Percentiles rank a stretch among this genome's conserved stretches.
These are phyloP conservation scores for Selenicereus undatus DNA, from an alignment of 148 eudicot species.

Conservation along the genomic window DNA sequence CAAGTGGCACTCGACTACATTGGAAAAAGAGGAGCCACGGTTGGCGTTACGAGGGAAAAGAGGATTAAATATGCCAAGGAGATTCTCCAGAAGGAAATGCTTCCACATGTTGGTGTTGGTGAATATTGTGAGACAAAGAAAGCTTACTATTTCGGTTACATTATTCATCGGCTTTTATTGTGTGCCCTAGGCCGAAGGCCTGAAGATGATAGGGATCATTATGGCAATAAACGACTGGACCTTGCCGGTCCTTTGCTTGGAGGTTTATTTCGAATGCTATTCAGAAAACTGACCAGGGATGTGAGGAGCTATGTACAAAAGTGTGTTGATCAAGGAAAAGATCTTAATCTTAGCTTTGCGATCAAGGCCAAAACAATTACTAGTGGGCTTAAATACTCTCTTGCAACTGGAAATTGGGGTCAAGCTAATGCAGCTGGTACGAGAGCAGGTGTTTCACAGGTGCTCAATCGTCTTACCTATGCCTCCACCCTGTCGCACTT, in stretches of 20 bases:
- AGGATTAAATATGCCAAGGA: slow-evolving; percentile 96
- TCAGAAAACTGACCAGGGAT: slow-evolving; percentile 94
- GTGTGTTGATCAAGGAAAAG: slow-evolving; percentile 91
- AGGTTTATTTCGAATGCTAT: slow-evolving; percentile 89
- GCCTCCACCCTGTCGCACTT: slow-evolving; percentile 96
- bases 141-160: slow-evolving; percentile 97
- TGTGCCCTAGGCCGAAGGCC: slow-evolving; percentile 94
- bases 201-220: slow-evolving; percentile 98
- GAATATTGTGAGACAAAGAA: slow-evolving; percentile 98
- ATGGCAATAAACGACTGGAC: slow-evolving; percentile 95
- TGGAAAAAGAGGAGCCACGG: slow-evolving; percentile 94
- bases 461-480: slow-evolving; percentile 93
- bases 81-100: slow-evolving; percentile 97
- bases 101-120: slow-evolving; percentile 97
- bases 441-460: slow-evolving; percentile 99
- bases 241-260: slow-evolving; percentile 99
- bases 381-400: slow-evolving; percentile 94
- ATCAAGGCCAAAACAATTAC: slow-evolving; percentile 97
- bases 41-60: slow-evolving; percentile 89
- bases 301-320: slow-evolving; percentile 94
- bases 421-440: slow-evolving; percentile 99
- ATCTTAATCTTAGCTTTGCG: slow-evolving; percentile 90
- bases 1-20: slow-evolving; percentile 96
- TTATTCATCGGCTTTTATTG: slow-evolving; percentile 83
- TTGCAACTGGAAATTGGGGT: slow-evolving; percentile 99